Evolutionary conservation across 805 yeast genomes (phyloP).

Genomic region (Schwanniomyces pseudopolymorphus): DNA sequence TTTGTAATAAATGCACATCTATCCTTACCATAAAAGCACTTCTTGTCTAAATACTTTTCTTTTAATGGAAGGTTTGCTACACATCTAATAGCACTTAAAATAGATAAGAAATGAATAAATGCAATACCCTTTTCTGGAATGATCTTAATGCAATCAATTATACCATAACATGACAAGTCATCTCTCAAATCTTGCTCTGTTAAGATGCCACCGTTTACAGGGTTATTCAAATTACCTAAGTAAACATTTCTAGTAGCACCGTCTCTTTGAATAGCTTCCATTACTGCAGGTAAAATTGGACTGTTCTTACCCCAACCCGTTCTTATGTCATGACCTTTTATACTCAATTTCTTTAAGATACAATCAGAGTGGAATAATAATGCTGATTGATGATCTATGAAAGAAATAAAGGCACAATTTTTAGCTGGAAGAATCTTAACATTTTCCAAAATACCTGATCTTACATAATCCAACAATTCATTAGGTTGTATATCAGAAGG

Average conservation of each 20-base stretch:
- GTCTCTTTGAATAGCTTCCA: slow-evolving; percentile 74
- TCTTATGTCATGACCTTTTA: slow-evolving; percentile 77
- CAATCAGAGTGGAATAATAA: slow-evolving; percentile 92
- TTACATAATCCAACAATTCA: slow-evolving; percentile 83
- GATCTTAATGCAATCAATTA: slow-evolving; percentile 81
- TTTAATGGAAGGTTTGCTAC: slow-evolving; percentile 70
- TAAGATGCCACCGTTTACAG: slow-evolving; percentile 42
- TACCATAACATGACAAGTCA: slow-evolving; percentile 74
- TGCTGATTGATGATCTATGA: slow-evolving; percentile 86
- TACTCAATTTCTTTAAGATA: slow-evolving; percentile 74
- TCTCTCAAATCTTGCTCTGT: slow-evolving; percentile 64
- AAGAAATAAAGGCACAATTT: slow-evolving; percentile 87
- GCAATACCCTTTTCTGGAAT: slow-evolving; percentile 81
- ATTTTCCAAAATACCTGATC: slow-evolving; percentile 85
- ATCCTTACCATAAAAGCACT: slow-evolving; percentile 90
- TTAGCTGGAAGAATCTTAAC: slow-evolving; percentile 77
- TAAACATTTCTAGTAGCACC: slow-evolving; percentile 95
- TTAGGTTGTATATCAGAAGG: slow-evolving; percentile 79
- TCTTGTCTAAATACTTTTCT: slow-evolving; percentile 70
- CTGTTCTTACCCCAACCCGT: slow-evolving; percentile 92
- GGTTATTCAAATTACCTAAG: slow-evolving; percentile 73
- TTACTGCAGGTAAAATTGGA: slow-evolving; percentile 70
- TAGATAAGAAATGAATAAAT: slow-evolving; percentile 86
- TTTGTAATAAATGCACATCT: slow-evolving; percentile 92
- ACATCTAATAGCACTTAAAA: slow-evolving; percentile 81